phyloP scores from a whole-genome alignment of 2,329 filamentous ascomycete species.

The Colletotrichum cordylinicola region DNA sequence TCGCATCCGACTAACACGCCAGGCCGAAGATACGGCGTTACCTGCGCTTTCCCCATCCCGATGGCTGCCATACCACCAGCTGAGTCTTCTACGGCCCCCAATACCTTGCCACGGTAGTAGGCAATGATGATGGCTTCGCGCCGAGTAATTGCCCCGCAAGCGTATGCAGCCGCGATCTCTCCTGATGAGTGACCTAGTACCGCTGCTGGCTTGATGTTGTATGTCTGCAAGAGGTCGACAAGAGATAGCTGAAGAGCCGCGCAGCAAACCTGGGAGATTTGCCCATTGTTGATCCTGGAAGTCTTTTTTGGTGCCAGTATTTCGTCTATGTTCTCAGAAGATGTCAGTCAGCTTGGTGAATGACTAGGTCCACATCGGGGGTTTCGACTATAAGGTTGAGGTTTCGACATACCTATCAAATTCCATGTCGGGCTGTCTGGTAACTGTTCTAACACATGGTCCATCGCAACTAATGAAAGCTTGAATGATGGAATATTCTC shows the following conservation, averaged over 20 bases:
- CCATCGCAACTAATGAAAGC: constrained; percentile 12
- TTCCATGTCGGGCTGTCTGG: neutral
- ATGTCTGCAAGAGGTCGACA: constrained; percentile 38
- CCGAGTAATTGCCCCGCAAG: constrained; percentile 37
- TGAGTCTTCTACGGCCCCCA: constrained; percentile 30
- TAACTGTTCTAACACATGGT: neutral
- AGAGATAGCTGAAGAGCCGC: constrained; percentile 44
- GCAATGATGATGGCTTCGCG: constrained; percentile 41
- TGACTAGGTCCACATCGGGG: constrained; percentile 6
- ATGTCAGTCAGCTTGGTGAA: constrained; percentile 27
- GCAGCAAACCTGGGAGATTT: constrained; percentile 28
- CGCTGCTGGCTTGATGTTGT: constrained; percentile 34
- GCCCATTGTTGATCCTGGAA: constrained; percentile 8
- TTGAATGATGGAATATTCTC: neutral
- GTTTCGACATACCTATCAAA: constrained; percentile 18
- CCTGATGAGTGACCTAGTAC: constrained; percentile 49
- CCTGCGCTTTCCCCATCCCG: constrained; percentile 36
- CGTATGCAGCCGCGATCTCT: constrained; percentile 51
- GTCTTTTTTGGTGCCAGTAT: neutral
- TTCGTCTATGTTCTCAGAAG: neutral
- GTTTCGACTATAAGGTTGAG: neutral
- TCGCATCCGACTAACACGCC: constrained; percentile 32
- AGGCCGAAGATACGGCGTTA: constrained; percentile 28
- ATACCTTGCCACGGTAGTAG: constrained; percentile 41
- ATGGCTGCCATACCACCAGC: constrained; percentile 43